Evolutionary conservation across 306 rosid species (phyloP), one percentile per base, ranked within the genome.

Genomic region (Lathyrus sativus): DNA sequence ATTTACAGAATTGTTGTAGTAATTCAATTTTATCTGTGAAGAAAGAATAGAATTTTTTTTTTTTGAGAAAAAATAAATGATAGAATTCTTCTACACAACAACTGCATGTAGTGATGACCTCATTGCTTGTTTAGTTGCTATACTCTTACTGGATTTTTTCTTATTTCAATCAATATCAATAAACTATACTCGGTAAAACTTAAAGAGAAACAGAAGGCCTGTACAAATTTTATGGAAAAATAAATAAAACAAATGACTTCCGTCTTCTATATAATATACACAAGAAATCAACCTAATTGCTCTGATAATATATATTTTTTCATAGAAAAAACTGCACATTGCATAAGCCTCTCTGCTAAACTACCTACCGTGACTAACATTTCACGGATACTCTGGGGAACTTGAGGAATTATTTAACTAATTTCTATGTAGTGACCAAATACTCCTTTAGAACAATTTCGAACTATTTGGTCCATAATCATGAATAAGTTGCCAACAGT

Each of bases 351-450:
- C 44, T 50, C 29, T 60, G 28, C 73, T 55, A 4, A 10, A 10
- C 62, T 24, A 56, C 45, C 41, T 59, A 18, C 18, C 22, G 19
- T 17, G 65, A 62, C 45, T 35, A 55, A 22, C 39, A 26, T 65
- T 66, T 31, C 73, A 67, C 48, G 45, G 11, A 38, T 28, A 46
- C 6, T 64, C 62, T 45, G 5, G 58, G 65, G 70, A 70, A 51
- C 59, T 59, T 19, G 17, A 38, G 43, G 66, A 72, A 49, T 64
- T 60, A 58, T 51, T 31, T 65, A 74, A 55, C 73, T 46, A 24
- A 45, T 43, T 66, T 55, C 51, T 43, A 76, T 53, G 46, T 33
- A 57, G 59, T 11, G 70, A 78, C 66, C 70, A 59, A 71, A 72
- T 65, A 66, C 39, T 58, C 65, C 31, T 59, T 66, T 72, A 59